These are phyloP conservation scores for Globisporangium emineosum DNA, from an alignment of 352 stramenopile species.

Conservation along the genomic window DNA sequence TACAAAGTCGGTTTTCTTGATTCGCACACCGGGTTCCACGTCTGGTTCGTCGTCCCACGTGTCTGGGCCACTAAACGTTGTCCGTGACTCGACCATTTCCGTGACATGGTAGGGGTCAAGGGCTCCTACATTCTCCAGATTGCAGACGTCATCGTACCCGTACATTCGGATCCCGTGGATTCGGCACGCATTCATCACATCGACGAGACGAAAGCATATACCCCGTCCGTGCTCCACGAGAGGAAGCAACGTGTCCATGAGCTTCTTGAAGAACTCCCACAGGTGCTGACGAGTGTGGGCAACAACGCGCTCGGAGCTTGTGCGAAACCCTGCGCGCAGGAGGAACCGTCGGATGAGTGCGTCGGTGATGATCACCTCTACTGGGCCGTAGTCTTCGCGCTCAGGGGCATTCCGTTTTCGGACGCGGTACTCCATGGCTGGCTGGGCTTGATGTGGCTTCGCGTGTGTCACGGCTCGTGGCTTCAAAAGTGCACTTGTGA, in stretches of 20 bases:
- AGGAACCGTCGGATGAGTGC: slow-evolving; percentile 64
- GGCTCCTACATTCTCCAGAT: slow-evolving; percentile 24
- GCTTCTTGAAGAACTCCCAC: slow-evolving; percentile 48
- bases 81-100: slow-evolving; percentile 58
- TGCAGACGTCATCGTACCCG: slow-evolving; percentile 75
- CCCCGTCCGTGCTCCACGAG: slow-evolving; percentile 47
- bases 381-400: neutral
- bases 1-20: slow-evolving; percentile 63
- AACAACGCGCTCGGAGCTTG: slow-evolving; percentile 35
- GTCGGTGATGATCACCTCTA: slow-evolving; percentile 37
- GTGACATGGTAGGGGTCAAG: slow-evolving; percentile 56
- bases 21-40: slow-evolving; percentile 42
- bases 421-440: slow-evolving; percentile 39
- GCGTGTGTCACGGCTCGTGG: neutral
- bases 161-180: slow-evolving; percentile 73
- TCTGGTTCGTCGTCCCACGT: slow-evolving; percentile 46
- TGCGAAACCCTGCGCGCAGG: slow-evolving; percentile 61
- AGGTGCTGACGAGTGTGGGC: slow-evolving; percentile 42
- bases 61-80: slow-evolving; percentile 21
- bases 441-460: neutral
- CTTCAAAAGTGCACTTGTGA: neutral
- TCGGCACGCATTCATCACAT: slow-evolving; percentile 63
- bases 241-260: slow-evolving; percentile 48
- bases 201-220: slow-evolving; percentile 44
- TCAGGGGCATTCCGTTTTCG: slow-evolving; percentile 34